A percentile compares a stretch with the other conserved stretches of the same genome.
phyloP scores from a whole-genome alignment of 169 alveolate species.

The Plasmodium sp. region DNA sequence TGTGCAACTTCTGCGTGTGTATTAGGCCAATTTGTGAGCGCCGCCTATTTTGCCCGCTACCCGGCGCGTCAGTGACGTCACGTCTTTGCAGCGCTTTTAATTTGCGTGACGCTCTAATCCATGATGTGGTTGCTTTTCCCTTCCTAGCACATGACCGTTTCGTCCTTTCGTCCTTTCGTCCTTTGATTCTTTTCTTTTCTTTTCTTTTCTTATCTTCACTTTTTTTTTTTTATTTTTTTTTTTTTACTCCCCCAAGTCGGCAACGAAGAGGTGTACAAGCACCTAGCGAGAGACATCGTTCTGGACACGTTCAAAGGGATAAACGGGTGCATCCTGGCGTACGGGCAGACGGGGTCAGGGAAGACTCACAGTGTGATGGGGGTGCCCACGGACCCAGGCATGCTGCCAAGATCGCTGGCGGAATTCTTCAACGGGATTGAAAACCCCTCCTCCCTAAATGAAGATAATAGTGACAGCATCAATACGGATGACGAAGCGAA shows the following conservation, averaged over 20 bases:
- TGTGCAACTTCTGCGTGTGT: not conserved
- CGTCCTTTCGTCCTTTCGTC: not conserved
- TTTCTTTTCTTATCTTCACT: not conserved
- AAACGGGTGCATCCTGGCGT: slow-evolving; percentile 85
- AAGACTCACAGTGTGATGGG: slow-evolving; percentile 87
- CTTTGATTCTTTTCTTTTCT: not conserved
- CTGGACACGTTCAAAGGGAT: slow-evolving; percentile 84
- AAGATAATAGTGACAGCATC: slow-evolving; percentile 78
- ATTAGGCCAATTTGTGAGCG: not conserved
- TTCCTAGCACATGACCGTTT: not conserved
- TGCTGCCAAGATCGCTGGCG: slow-evolving; percentile 85
- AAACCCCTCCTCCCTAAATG: slow-evolving; percentile 80
- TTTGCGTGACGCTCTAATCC: not conserved
- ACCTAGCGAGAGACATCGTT: slow-evolving; percentile 83
- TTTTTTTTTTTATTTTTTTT: not conserved
- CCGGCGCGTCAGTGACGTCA: not conserved
- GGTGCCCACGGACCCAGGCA: slow-evolving; percentile 86
- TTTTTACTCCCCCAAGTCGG: slow-evolving; percentile 57
- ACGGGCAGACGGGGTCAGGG: slow-evolving; percentile 87
- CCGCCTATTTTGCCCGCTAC: not conserved
- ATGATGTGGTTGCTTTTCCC: not conserved
- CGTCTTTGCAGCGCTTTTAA: not conserved
- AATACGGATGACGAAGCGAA: slow-evolving; percentile 81
- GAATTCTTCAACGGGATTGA: slow-evolving; percentile 85
- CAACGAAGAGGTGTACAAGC: slow-evolving; percentile 82